Evolutionary conservation across 1,284 basidiomycete genomes (phyloP), one percentile per base, ranked within the genome.

Genomic region (Flammula alnicola): DNA sequence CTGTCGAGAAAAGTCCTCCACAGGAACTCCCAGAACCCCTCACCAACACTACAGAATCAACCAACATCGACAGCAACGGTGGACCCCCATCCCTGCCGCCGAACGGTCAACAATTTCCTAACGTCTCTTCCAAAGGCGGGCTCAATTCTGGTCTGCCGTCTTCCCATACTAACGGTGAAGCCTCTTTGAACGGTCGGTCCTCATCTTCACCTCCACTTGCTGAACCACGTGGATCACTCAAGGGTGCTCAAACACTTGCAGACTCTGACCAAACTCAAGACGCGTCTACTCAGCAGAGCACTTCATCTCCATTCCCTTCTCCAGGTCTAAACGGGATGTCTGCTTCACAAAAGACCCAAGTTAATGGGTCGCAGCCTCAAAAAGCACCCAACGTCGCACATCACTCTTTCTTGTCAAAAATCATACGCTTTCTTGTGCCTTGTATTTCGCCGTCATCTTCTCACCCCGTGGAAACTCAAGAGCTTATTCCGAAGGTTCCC

Each of bases 401-500:
- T 53, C 64, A 57, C 2, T 70, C 71, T 0, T 67, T 74, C 45
- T 51, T 75, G 52, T 64, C 67, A 26, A 71, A 64, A 59, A 54
- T 75, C 32, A 42, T 75, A 29, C 66, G 56, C 37, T 58, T 65
- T 26, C 61, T 75, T 8, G 56, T 74, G 30, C 73, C 73, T 22
- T 76, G 73, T 52, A 56, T 71, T 37, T 59, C 65, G n/a, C 61
- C 68, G 5, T 70, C 71, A 3, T 68, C 69, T 27, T 54, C 67
- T 4, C 72, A 74, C 42, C 58, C 66, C 20, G 56, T 72, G 32
- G 71, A 73, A 44, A 56, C 66, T 39, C 60, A 66, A 51, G 55
- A 62, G 40, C 48, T 56, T 19, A 44, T 55, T 31, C 44, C 55
- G 22, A 49, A 51, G 42, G 47, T 60, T 12, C 46, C 43, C 12